Evolutionary conservation across 441 rosid genomes (phyloP).

Genomic region (Erysimum pusillum): DNA sequence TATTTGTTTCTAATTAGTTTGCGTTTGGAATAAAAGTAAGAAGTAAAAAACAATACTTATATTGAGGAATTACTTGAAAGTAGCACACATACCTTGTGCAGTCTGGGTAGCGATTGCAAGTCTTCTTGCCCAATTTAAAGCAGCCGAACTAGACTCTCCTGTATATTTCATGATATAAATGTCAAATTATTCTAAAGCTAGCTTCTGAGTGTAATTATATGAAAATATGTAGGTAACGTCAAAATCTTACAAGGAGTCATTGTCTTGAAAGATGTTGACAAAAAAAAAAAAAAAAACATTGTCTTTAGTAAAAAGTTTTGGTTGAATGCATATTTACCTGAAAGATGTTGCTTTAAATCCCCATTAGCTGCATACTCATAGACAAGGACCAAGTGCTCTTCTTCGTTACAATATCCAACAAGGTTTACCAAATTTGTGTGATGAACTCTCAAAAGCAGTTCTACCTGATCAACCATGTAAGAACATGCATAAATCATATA

Average conservation of each 20-base stretch:
- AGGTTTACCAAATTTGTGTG: slow-evolving; percentile 60
- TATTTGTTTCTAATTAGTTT: no score
- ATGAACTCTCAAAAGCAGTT: slow-evolving; percentile 61
- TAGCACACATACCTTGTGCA: slow-evolving; percentile 25
- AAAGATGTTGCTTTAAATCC: slow-evolving; percentile 50
- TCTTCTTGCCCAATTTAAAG: slow-evolving; percentile 25
- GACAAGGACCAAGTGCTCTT: slow-evolving; percentile 48
- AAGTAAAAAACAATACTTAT: no score
- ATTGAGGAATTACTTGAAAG: neutral
- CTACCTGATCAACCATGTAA: slow-evolving; percentile 14
- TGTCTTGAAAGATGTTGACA: no score
- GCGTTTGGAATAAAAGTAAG: no score
- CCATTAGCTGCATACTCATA: slow-evolving; percentile 65
- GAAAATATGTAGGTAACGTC: no score
- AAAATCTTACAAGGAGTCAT: no score
- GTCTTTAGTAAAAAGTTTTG: neutral
- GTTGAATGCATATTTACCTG: slow-evolving; percentile 45
- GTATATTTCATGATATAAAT: neutral
- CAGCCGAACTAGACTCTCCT: neutral
- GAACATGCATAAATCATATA: neutral
- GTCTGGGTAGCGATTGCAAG: slow-evolving; percentile 17
- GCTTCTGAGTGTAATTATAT: neutral
- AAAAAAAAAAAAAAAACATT: no score
- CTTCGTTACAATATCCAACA: slow-evolving; percentile 68
- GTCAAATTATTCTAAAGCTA: neutral